Base-by-base conservation (phyloP, 176 grass and related monocot species). In the Aegilops bicornis region DNA sequence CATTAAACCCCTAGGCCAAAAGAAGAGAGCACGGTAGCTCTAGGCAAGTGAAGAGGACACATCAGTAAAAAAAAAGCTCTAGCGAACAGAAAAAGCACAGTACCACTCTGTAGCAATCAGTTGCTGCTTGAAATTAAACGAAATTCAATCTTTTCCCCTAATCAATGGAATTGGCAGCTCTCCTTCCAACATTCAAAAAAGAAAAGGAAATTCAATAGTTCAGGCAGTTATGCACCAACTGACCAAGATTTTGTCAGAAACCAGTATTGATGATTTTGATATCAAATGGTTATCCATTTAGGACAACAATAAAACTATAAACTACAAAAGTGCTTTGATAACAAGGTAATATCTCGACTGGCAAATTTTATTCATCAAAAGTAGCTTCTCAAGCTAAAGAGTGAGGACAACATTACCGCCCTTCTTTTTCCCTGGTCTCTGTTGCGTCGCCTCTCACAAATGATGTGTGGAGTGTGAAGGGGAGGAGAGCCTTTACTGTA, bases 371-470 rank as follows among this genome's bases (percentile, higher is more conserved):
- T 74, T 74, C 40, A 47, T 47, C 39, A 48, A 47, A 74, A 74
- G 71, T 74, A 47, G 40, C 40, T 74, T 74, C n/a, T 48, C 40
- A 47, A 74, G n/a, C 71, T 74, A n/a, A 74, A 73, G 22, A 43
- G 24, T 43, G 40, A 43, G 40, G 2, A 43, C 40, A 43, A 11
- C 40, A 43, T 43, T 43, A 43, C 10, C 10, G 40, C 40, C 40
- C 43, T 47, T 47, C 43, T 47, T 47, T 47, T 47, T 4, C 12
- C 43, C 43, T 47, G 43, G 43, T 47, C 3, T 47, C 43, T 47
- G 43, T 12, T 14, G 43, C 43, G 43, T 47, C 43, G 43, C 43
- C 43, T 14, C 43, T 47, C 43, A 14, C 43, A 47, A 47, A 47
- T 47, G 43, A 47, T 47, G 43, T 47, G 43, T 47, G 43, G 43